Base-by-base conservation (phyloP, 805 yeast genomes). In the Candida koratica region DNA sequence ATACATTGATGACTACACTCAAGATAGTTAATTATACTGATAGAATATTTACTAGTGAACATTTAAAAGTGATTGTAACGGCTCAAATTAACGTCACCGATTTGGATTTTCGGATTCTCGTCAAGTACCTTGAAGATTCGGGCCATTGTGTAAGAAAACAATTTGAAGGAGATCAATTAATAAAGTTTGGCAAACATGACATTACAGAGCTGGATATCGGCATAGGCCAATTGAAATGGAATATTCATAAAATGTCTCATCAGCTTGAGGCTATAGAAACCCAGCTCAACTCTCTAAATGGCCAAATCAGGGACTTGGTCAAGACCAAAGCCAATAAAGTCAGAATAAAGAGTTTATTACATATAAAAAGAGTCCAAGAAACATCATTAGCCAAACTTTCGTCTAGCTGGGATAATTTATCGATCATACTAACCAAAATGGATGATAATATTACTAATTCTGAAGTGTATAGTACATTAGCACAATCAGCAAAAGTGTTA, bases 401-500 rank as follows among this genome's bases (percentile, higher is more conserved):
- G 5, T 13, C 5, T 3, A 35, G 37, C 3, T 45, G 47, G 13
- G 33, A 36, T 12, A 58, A 61, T 28, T 44, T 67, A 23, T 37
- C 37, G 1, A 28, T 41, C 11, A 46, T 64, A 2, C 34, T 64
- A 20, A 32, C 43, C 17, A 62, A 61, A 42, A 63, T 67, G 12
- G 55, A 65, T 42, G 66, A 67, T 11, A 62, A 69, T 2, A 49
- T 48, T 18, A 37, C 53, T 12, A 65, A 64, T 39, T 39, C 46
- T 1, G 42, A 45, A 13, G 37, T 62, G 4, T 49, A 47, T 33
- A 43, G 49, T 12, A 55, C 60, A 11, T 46, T 66, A 37, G 42
- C 46, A 13, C 43, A 50, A 5, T 54, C 67, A 11, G 38, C 59
- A 4, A 35, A 38, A 3, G 50, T 53, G 5, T 53, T 67, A 39